Evolutionary conservation across 371 early-diverging fungal genomes (phyloP), one percentile per base, ranked within the genome.

Genomic region (Lichtheimia corymbifera): DNA sequence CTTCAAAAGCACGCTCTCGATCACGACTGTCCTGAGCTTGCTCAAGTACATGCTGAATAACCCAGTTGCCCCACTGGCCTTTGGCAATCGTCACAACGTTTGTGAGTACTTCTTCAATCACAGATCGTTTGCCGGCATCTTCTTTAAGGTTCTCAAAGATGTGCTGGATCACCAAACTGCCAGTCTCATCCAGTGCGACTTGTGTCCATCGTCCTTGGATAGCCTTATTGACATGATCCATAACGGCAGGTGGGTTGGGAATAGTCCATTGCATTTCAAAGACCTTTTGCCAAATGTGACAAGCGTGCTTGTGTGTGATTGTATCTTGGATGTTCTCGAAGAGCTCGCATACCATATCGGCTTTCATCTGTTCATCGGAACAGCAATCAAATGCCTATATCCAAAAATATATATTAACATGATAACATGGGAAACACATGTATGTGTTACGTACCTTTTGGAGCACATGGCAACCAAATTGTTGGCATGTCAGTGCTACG

Each of bases 31-130:
- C 74, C 20, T 82, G 70, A 13, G 90, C 88, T 53, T 90, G 85
- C 61, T 88, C 89, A 12, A 90, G 74, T 13, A 90, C 74, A 65
- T 90, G 91, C 55, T 90, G 91, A 44, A 88, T 84, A 7, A 90
- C 91, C 91, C 91, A 90, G 68, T 90, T 90, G 7, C 91, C 91
- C 91, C 91, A 90, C 58, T 90, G 91, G 12, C 91, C 87, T 63
- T 80, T 82, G 18, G 91, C 83, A 58, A 90, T 84, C 20, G 79
- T 76, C 4, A 80, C 77, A 13, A 85, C 79, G 22, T 84, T 74
- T 20, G 71, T 79, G 9, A 88, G 68, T 5, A 90, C 79, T 59
- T 90, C 91, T 18, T 81, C 65, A 14, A 88, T 54, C 18, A 88
- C 83, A 6, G 83, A 81, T 3, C 79, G 70, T 80, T 87, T 90